Evolutionary conservation across 768 basidiomycete species (phyloP).

Genomic region (Hortiboletus flavorubellus): DNA sequence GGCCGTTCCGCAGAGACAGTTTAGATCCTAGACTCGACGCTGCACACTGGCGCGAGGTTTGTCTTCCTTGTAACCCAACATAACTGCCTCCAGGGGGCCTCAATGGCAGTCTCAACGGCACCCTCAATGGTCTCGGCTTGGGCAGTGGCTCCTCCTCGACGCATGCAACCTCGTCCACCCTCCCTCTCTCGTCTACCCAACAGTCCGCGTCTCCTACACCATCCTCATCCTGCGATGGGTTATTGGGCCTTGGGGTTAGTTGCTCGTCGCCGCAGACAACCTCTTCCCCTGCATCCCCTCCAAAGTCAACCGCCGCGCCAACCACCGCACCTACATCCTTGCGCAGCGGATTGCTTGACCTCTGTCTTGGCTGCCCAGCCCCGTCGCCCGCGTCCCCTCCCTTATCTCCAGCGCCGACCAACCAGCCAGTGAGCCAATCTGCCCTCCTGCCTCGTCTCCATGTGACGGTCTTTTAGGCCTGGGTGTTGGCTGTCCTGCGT

Average conservation of each 20-base stretch:
- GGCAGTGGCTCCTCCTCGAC: neutral
- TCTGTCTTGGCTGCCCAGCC: too few relatives aligned
- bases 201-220: constrained; percentile 1
- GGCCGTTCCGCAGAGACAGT: too few relatives aligned
- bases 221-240: constrained; percentile 16
- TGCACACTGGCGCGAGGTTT: too few relatives aligned
- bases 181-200: constrained; percentile 1
- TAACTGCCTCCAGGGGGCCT: neutral
- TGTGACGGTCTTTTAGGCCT: neutral
- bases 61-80: too few relatives aligned
- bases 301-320: neutral
- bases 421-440: neutral
- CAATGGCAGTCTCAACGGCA: neutral
- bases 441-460: neutral
- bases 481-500: too few relatives aligned
- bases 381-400: neutral
- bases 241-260: constrained; percentile 19
- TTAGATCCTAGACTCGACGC: too few relatives aligned
- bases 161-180: constrained; percentile 14
- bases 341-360: neutral
- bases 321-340: neutral
- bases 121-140: neutral
- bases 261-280: constrained; percentile 8
- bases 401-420: too few relatives aligned
- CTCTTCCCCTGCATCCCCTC: neutral